Evolutionary conservation across 108 stramenopile genomes (phyloP).

Genomic region (Asterionellopsis glacialis): DNA sequence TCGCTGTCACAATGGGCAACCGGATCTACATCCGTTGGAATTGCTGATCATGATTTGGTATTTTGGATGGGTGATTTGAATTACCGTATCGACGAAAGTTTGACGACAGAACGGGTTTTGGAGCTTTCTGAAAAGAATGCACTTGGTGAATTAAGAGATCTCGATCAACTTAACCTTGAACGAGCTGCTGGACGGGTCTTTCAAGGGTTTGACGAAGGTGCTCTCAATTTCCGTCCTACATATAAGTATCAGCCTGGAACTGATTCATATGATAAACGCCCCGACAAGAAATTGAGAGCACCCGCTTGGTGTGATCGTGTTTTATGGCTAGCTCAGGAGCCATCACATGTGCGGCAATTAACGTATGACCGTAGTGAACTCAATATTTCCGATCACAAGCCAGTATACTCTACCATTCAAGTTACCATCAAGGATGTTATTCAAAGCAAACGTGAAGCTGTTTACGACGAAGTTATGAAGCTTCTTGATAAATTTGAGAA

Average conservation of each 20-base stretch:
- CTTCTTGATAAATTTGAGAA: conserved; percentile 82
- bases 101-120: conserved; percentile 83
- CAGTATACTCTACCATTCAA: conserved; percentile 86
- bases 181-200: conserved; percentile 88
- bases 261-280: conserved; percentile 88
- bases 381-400: conserved; percentile 96
- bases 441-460: conserved; percentile 50
- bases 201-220: conserved; percentile 90
- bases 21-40: conserved; percentile 54
- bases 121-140: conserved; percentile 49
- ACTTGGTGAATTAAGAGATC: conserved; percentile 61
- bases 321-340: conserved; percentile 89
- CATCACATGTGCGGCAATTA: conserved; percentile 72
- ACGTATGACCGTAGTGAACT: conserved; percentile 82
- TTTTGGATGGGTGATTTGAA: conserved; percentile 98
- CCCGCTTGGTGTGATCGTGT: conserved; percentile 99
- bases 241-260: conserved; percentile 99
- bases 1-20: conserved; percentile 73
- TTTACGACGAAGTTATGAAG: conserved; percentile 78
- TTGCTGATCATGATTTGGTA: conserved; percentile 89
- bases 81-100: conserved; percentile 91
- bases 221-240: conserved; percentile 86
- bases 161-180: conserved; percentile 98
- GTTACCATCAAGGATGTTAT: conserved; percentile 83
- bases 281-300: conserved; percentile 97